Evolutionary conservation across 768 basidiomycete species (phyloP).

Genomic region (Serpula lacrymans): DNA sequence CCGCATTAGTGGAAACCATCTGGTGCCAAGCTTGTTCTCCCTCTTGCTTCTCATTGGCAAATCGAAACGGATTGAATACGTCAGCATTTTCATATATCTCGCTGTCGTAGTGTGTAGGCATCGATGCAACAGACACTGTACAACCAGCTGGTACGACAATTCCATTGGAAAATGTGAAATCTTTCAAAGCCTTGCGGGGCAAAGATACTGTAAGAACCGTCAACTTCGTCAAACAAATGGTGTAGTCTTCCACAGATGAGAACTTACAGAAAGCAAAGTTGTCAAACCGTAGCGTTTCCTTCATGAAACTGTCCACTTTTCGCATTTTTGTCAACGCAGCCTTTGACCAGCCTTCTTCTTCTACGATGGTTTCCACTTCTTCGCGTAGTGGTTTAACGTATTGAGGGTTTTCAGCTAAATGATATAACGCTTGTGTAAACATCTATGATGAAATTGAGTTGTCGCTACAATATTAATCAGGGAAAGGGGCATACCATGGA

Average conservation of each 20-base stretch:
- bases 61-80: neutral
- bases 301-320: slow-evolving; percentile 34
- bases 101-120: slow-evolving; percentile 4
- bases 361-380: too few species aligned
- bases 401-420: slow-evolving; percentile 29
- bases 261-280: slow-evolving; percentile 21
- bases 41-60: too few species aligned
- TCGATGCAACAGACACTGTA: neutral
- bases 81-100: neutral
- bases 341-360: slow-evolving; percentile 32
- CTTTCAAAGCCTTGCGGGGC: slow-evolving; percentile 30
- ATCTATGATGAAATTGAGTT: too few species aligned
- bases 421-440: slow-evolving; percentile 35
- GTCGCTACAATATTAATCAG: too few species aligned
- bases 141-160: slow-evolving; percentile 36
- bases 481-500: too few species aligned
- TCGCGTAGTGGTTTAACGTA: slow-evolving; percentile 37
- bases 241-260: slow-evolving; percentile 1
- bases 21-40: neutral
- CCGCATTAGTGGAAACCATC: neutral
- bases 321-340: slow-evolving; percentile 21
- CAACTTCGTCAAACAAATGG: neutral
- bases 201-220: slow-evolving; percentile 25
- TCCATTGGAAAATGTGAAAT: slow-evolving; percentile 44
- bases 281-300: slow-evolving; percentile 25